Evolutionary conservation across 2,329 filamentous ascomycete genomes (phyloP).

Genomic region (Alternaria burnsii): DNA sequence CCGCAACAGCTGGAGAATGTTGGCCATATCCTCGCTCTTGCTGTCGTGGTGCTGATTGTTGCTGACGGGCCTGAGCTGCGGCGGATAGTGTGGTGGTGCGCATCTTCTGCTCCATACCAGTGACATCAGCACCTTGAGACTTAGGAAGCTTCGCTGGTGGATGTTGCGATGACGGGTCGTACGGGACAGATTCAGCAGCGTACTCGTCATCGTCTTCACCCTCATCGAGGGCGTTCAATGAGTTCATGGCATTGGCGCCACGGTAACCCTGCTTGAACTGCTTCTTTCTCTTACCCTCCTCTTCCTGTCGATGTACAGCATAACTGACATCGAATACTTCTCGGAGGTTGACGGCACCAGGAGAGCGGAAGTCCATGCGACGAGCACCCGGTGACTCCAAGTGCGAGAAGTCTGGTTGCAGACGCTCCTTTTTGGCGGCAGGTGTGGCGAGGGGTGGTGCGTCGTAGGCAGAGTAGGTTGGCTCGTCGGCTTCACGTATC

Average conservation of each 20-base stretch:
- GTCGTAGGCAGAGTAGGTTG: slow-evolving; percentile 71
- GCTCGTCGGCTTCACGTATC: slow-evolving; percentile 77
- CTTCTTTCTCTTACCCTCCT: slow-evolving; percentile 91
- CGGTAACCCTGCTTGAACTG: slow-evolving; percentile 77
- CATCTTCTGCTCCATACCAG: slow-evolving; percentile 85
- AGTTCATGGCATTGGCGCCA: slow-evolving; percentile 69
- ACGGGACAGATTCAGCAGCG: slow-evolving; percentile 67
- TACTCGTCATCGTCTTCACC: slow-evolving; percentile 72
- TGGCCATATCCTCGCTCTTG: slow-evolving; percentile 82
- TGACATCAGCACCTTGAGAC: slow-evolving; percentile 68
- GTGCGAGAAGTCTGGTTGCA: slow-evolving; percentile 62
- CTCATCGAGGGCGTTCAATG: slow-evolving; percentile 71
- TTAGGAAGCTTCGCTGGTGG: slow-evolving; percentile 74
- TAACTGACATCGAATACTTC: slow-evolving; percentile 99
- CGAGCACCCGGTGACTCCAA: slow-evolving; percentile 70
- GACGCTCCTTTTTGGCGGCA: slow-evolving; percentile 65
- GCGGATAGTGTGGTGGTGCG: slow-evolving; percentile 78
- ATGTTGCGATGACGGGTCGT: slow-evolving; percentile 57
- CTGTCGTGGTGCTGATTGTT: slow-evolving; percentile 47
- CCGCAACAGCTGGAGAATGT: slow-evolving; percentile 83
- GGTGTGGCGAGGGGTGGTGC: slow-evolving; percentile 77
- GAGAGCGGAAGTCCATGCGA: slow-evolving; percentile 91
- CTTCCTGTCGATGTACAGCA: slow-evolving; percentile 94
- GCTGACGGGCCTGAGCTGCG: slow-evolving; percentile 69
- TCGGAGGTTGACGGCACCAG: slow-evolving; percentile 91